phyloP scores from a whole-genome alignment of 2,329 filamentous ascomycete species.

The Ceratocystiopsis brevicomis region DNA sequence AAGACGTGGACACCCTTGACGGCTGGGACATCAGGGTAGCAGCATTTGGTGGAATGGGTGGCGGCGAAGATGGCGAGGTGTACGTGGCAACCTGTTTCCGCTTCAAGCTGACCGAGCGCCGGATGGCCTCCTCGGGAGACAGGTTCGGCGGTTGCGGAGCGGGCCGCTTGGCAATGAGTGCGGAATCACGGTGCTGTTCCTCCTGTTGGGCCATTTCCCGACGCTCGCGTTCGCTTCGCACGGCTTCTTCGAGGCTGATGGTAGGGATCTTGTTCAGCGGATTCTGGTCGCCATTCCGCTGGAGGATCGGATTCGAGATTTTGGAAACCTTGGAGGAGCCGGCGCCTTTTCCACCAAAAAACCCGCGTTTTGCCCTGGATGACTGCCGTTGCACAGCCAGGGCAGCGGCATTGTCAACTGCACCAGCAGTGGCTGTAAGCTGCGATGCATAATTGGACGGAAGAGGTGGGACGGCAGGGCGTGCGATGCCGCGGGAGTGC shows the following conservation, averaged over 20 bases:
- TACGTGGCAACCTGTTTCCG: constrained; percentile 18
- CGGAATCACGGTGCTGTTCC: constrained; percentile 14
- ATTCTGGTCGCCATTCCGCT: constrained; percentile 18
- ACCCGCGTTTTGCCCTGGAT: constrained; percentile 13
- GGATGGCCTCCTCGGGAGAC: constrained; percentile 16
- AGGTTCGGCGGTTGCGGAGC: constrained; percentile 19
- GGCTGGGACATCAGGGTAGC: constrained; percentile 3
- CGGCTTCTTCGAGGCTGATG: constrained; percentile 30
- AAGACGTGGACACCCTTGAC: constrained; percentile 17
- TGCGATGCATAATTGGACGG: constrained; percentile 16
- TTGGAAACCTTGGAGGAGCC: constrained; percentile 1
- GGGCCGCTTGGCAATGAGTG: constrained; percentile 17
- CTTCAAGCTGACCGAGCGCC: constrained; percentile 18
- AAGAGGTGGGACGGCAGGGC: constrained; percentile 6
- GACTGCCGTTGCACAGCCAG: too few relatives aligned
- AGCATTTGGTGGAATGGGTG: constrained; percentile 6
- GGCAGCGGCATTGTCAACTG: neutral
- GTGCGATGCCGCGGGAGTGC: constrained; percentile 14
- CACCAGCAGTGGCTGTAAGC: constrained; percentile 8
- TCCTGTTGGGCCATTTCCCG: constrained; percentile 14
- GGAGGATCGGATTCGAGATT: constrained; percentile 32
- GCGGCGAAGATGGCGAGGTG: constrained; percentile 10
- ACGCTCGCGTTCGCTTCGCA: constrained; percentile 25
- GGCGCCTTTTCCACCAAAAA: constrained; percentile 12
- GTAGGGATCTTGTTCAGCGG: constrained; percentile 27